A percentile compares a stretch with the other conserved stretches of the same genome.
Evolutionary conservation across 805 yeast species (phyloP).

Genomic region (Teunomyces tritomae): DNA sequence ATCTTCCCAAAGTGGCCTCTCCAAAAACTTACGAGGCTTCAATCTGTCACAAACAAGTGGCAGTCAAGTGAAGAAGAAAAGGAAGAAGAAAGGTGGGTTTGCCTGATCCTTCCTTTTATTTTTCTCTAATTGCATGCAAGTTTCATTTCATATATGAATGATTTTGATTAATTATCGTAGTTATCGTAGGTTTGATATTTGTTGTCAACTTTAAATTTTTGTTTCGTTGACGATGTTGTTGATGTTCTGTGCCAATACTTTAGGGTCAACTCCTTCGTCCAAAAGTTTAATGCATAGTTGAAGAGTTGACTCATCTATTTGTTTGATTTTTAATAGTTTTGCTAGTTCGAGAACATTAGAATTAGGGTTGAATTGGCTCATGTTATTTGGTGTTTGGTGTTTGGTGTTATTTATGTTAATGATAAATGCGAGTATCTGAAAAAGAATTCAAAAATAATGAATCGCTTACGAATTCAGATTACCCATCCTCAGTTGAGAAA

Average conservation of each 20-base stretch:
- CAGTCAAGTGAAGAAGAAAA: slow-evolving; percentile 25
- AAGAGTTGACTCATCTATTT: slow-evolving; percentile 27
- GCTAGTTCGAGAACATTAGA: slow-evolving; percentile 21
- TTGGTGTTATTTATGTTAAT: not conserved
- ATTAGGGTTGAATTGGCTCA: slow-evolving; percentile 7
- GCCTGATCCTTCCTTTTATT: slow-evolving; percentile 22
- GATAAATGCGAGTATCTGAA: not conserved
- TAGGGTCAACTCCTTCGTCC: slow-evolving; percentile 36
- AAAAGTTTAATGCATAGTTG: slow-evolving; percentile 32
- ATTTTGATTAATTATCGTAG: not conserved
- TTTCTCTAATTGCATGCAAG: not conserved
- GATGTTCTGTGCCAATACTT: slow-evolving; percentile 25
- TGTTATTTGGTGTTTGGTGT: slow-evolving; percentile 6
- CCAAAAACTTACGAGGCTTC: not conserved
- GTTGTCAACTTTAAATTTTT: slow-evolving; percentile 3
- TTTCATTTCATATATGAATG: not conserved
- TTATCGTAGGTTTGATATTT: not conserved
- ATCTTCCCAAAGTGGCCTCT: not conserved
- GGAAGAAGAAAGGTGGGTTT: slow-evolving; percentile 51
- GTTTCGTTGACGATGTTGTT: slow-evolving; percentile 26
- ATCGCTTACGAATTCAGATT: not conserved
- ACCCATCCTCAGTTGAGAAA: not conserved
- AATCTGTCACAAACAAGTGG: slow-evolving; percentile 7
- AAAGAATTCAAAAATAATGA: not conserved
- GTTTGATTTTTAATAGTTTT: slow-evolving; percentile 18